Evolutionary conservation across 768 basidiomycete species (phyloP), one percentile per base, ranked within the genome.

Genomic region (Sporobolomyces pararoseus): DNA sequence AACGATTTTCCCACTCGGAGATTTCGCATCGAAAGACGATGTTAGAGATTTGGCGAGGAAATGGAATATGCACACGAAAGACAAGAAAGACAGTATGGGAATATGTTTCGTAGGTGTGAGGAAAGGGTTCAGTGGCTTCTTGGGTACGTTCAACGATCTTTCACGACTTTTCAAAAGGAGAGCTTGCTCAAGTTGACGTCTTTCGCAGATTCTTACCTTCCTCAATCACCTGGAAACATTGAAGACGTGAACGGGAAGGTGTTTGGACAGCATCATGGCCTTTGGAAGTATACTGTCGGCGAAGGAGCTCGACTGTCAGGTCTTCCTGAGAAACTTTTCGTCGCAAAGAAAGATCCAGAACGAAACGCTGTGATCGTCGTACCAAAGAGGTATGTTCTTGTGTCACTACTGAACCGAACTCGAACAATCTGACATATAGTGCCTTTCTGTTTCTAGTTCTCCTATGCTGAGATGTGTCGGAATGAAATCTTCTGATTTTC

Each of bases 71-170:
- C 86, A 87, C 4, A 92, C 88, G 4, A 89, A 90, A 0, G 82
- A 84, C 4, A 83, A 90, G 68, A 83, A 83, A 23, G 94, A 98
- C 77, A 92, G 90, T 79, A 92, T 95, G 86, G 94, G 94, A 0
- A 84, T 98, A 23, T 98, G 94, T 76, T 98, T 98, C 72, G 87
- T 98, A 2, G 94, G 93, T 7, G 85, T 93, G 77, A 86, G 88
- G 76, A 82, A 83, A 14, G 84, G 81, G 55, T 94, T 95, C 73
- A 82, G 83, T 32, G 80, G 84, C 13, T 97, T 94, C 77, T 78
- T 94, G 57, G 84, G 90, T 89, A 68, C 70, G 84, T 79, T 29
- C 60, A 16, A 10, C 44, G 32, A 42, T 63, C 39, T 63, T 25
- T 42, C 37, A 23, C 55, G 55, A 34, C n/a, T n/a, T n/a, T n/a